A percentile compares a stretch with the other conserved stretches of the same genome.
phyloP scores from a whole-genome alignment of 2,329 filamentous ascomycete species.

The Aspergillus transmontanensis region DNA sequence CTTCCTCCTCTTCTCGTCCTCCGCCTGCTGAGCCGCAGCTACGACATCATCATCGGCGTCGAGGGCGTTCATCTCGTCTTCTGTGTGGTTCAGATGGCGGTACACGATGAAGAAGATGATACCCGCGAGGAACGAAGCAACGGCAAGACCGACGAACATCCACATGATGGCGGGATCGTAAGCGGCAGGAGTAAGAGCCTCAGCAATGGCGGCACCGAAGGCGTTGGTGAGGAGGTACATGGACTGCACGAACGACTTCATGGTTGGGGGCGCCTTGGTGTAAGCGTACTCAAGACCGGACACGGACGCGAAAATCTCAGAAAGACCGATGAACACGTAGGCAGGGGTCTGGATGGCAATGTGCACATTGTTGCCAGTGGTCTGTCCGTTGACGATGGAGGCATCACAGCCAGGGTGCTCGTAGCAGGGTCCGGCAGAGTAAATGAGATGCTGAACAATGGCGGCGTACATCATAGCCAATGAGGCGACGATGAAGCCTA shows the following conservation, averaged over 20 bases:
- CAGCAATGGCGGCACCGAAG: slow-evolving; percentile 61
- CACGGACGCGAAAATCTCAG: slow-evolving; percentile 65
- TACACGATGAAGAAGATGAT: slow-evolving; percentile 58
- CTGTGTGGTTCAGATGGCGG: slow-evolving; percentile 50
- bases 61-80: slow-evolving; percentile 55
- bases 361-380: slow-evolving; percentile 44
- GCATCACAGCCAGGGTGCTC: slow-evolving; percentile 38
- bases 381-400: slow-evolving; percentile 34
- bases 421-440: slow-evolving; percentile 57
- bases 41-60: slow-evolving; percentile 41
- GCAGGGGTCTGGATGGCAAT: slow-evolving; percentile 50
- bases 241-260: slow-evolving; percentile 65
- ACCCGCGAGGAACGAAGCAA: slow-evolving; percentile 52
- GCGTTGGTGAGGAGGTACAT: slow-evolving; percentile 62
- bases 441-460: slow-evolving; percentile 60
- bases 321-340: slow-evolving; percentile 49
- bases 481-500: slow-evolving; percentile 68
- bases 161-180: slow-evolving; percentile 67
- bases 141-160: slow-evolving; percentile 65
- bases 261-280: slow-evolving; percentile 70
- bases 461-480: slow-evolving; percentile 64
- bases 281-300: slow-evolving; percentile 73
- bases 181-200: slow-evolving; percentile 62
- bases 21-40: slow-evolving; percentile 9
- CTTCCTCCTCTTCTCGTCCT: slow-evolving; percentile 5